Percentiles rank a stretch among this genome's conserved stretches.
Evolutionary conservation across 176 grass and related monocot species (phyloP).

Genomic region (Hordeum marinum): DNA sequence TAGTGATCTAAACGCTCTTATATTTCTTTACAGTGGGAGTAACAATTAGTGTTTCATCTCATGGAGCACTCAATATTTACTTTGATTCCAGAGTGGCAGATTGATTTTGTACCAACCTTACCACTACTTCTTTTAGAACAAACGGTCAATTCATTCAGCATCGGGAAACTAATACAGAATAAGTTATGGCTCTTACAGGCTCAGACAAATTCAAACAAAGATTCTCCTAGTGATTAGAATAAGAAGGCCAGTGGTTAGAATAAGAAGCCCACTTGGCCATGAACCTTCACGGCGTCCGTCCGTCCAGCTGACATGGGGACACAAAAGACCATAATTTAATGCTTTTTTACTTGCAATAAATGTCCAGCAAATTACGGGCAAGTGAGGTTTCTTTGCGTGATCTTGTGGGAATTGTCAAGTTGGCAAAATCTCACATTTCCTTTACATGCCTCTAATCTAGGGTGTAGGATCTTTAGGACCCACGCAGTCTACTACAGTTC

Average conservation of each 20-base stretch:
- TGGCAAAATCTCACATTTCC: constrained; percentile 22
- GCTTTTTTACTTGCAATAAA: constrained; percentile 21
- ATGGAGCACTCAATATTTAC: constrained; percentile 1
- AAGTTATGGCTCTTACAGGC: not conserved
- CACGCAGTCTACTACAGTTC: constrained; percentile 4
- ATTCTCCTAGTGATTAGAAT: constrained; percentile 19
- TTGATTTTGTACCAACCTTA: not conserved
- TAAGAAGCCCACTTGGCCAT: constrained; percentile 31
- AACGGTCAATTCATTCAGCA: constrained; percentile 11
- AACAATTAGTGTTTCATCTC: not conserved
- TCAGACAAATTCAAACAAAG: constrained; percentile 23
- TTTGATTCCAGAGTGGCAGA: not conserved
- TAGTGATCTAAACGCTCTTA: not conserved
- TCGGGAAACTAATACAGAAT: not conserved
- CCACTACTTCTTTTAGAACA: not conserved
- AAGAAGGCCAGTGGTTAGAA: constrained; percentile 14
- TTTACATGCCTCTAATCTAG: not conserved
- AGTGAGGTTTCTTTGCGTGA: constrained; percentile 47
- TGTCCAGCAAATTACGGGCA: constrained; percentile 35
- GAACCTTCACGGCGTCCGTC: constrained; percentile 40
- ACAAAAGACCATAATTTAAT: constrained; percentile 38
- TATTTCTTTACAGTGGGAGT: no score
- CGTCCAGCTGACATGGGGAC: constrained; percentile 22
- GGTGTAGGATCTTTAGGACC: constrained; percentile 1
- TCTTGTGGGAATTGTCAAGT: constrained; percentile 34